Evolutionary conservation across 495 filamentous ascomycete species (phyloP), one percentile per base, ranked within the genome.

Genomic region (Lasiosphaeris hirsuta): DNA sequence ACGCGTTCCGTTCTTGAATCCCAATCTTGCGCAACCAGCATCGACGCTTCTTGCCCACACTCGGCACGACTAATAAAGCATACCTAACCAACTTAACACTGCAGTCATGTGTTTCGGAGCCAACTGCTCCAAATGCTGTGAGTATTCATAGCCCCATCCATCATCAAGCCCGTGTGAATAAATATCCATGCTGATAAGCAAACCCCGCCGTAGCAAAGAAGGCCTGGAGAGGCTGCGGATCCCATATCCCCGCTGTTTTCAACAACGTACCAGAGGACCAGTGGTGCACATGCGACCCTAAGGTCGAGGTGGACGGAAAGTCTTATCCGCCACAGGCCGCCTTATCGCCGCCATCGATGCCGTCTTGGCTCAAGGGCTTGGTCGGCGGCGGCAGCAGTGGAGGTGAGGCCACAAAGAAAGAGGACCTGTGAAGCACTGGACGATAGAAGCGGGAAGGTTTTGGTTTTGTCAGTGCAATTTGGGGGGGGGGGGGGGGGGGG

Each of bases 221-320:
- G 65, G 72, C 82, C 48, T 89, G 86, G 86, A 82, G 77, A 68
- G 86, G 86, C 61, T 89, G 86, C 74, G 86, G 86, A 44, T 68
- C 38, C 62, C 86, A 89, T 61, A 76, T 89, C 51, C 78, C 85
- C 19, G 69, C 69, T 0, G 85, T 86, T n/a, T 79, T 89, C 66
- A 76, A 82, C 57, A 61, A 71, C 10, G 68, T 86, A 10, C 75
- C 83, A 23, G 73, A 82, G 54, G 64, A 71, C 13, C 65, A 86
- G 41, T 78, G 85, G 72, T 89, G 86, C 70, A 73, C 76, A 2
- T 89, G 86, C 61, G 68, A 74, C 38, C 84, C 84, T 38, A 79
- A 78, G 69, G 76, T 84, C 11, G 78, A 81, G 65, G 71, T 74
- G 39, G 74, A 80, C 17, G 85, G 84, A n/a, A 82, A 81, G 69